Base-by-base conservation (phyloP, 2,329 filamentous ascomycete genomes). In the Pseudogymnoascus sp. region DNA sequence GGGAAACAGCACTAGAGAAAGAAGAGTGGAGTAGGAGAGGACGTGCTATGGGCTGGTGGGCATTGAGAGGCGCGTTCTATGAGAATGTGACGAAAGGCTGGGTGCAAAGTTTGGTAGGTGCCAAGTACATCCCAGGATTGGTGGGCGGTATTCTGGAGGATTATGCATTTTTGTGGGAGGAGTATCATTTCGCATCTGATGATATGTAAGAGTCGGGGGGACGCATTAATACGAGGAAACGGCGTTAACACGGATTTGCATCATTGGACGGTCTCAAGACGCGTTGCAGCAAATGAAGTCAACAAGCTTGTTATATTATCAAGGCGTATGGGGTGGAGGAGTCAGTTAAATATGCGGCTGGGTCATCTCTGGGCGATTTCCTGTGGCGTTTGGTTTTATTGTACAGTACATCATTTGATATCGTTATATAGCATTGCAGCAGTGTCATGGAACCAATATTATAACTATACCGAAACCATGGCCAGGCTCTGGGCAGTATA, bases 131-230 rank as follows among this genome's bases (percentile, higher is more conserved):
- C 74, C 83, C 95, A 54, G 86, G 89, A 66, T 83, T 99, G 71
- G 79, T 96, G 22, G 89, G 87, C 7, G 90, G 89, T 62, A 88
- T 99, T 50, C 75, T 97, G 65, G 91, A 97, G 72, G 94, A 99
- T 73, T 99, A 99, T 72, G 90, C 96, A 74, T 97, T 95, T 73
- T 79, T 99, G 32, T 99, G 94, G 94, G 91, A 97, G 75, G 92
- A 95, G 69, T 97, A 97, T 74, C 95, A 97, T 75, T 99, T 97
- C 41, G 57, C 57, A 16, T 58, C 57, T 16, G 57, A 58, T 38
- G 57, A 58, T 25, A 58, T 58, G 57, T 58, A 58, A 58, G 25
- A 38, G 47, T 54, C 11, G 12, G 47, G 32, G 32, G 28, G 28
- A 34, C 47, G 28, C 28, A 18, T 54, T 54, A 34, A 54, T 54